phyloP scores from a whole-genome alignment of 345 rosid species.

The Aethionema arabicum region DNA sequence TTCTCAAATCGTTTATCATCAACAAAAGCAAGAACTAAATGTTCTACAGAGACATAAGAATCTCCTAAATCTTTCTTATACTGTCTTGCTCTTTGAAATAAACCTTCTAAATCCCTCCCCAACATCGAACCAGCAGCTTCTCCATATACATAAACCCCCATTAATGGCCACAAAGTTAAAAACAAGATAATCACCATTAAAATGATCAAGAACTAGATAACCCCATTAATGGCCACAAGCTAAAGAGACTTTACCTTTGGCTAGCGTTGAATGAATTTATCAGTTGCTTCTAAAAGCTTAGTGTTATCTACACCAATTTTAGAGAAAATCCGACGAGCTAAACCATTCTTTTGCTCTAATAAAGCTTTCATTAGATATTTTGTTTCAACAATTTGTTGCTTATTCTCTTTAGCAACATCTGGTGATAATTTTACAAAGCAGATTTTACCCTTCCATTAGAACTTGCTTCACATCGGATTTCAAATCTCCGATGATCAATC shows the following conservation, averaged over 20 bases:
- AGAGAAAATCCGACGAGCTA: constrained; percentile 87
- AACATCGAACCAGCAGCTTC: constrained; percentile 91
- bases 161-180: not conserved
- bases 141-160: constrained; percentile 62
- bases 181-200: not conserved
- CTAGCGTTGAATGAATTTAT: constrained; percentile 82
- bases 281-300: constrained; percentile 87
- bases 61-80: constrained; percentile 88
- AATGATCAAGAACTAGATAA: not conserved
- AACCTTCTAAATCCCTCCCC: constrained; percentile 89
- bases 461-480: constrained; percentile 63
- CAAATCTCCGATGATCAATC: constrained; percentile 34
- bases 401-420: constrained; percentile 90
- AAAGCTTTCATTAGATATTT: constrained; percentile 95
- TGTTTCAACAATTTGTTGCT: constrained; percentile 98
- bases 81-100: constrained; percentile 77
- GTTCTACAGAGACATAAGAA: constrained; percentile 93
- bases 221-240: no score
- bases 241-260: constrained; percentile 64
- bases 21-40: constrained; percentile 81
- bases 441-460: constrained; percentile 62
- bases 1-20: constrained; percentile 88
- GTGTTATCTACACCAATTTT: constrained; percentile 87
- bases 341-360: constrained; percentile 97
- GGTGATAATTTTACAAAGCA: constrained; percentile 44